Evolutionary conservation across 768 basidiomycete species (phyloP).

Genomic region (Rhodotorula kratochvilovae): DNA sequence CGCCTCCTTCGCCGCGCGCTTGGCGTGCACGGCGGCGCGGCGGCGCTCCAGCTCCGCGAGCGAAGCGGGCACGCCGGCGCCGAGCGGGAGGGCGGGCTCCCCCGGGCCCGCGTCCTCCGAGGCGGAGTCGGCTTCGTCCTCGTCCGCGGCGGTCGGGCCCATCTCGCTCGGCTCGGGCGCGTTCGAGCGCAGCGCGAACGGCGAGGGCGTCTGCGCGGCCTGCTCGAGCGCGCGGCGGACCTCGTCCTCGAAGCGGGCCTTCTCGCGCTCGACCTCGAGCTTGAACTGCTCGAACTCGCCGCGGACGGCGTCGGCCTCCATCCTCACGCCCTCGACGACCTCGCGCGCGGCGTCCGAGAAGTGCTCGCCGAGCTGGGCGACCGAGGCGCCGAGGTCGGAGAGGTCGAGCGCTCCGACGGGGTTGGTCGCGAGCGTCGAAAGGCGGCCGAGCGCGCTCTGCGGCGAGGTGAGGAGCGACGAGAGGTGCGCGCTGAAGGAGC

Average conservation of each 20-base stretch:
- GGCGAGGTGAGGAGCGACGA: not conserved
- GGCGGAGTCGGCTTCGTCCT: not conserved
- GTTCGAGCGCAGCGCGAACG: not conserved
- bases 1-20: constrained; percentile 2
- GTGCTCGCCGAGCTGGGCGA: not conserved
- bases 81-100: not conserved
- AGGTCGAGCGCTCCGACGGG: not conserved
- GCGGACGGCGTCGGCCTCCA: constrained; percentile 7
- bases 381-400: not conserved
- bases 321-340: constrained; percentile 7
- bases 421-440: not conserved
- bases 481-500: not conserved
- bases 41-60: not conserved
- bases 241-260: constrained; percentile 1
- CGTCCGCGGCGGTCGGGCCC: not conserved
- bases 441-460: constrained; percentile 7
- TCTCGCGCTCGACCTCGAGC: not conserved
- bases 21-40: not conserved
- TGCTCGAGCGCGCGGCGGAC: not conserved
- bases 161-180: not conserved
- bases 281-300: constrained; percentile 6
- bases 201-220: not conserved
- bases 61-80: not conserved
- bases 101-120: not conserved
- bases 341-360: not conserved